Conservation (phyloP, 2,329 filamentous ascomycete species). For the Ascochyta clinopodiicola region DNA sequence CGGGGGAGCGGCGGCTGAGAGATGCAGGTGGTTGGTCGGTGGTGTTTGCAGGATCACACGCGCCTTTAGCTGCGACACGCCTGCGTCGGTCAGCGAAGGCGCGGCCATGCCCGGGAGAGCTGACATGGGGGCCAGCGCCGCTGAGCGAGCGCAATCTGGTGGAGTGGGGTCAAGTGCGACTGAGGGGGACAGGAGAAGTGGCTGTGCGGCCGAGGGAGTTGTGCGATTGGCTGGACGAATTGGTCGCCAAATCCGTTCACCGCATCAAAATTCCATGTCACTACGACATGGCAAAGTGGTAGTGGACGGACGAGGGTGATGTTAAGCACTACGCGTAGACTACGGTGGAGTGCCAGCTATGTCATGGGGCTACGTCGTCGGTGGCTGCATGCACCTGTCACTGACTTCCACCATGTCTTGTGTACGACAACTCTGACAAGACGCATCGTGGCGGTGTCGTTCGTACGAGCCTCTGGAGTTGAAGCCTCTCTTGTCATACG, state of each 20-base stretch:
- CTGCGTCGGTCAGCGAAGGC: constrained; percentile 18
- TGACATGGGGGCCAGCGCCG: constrained; percentile 23
- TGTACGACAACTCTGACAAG: background rate
- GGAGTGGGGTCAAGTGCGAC: constrained; percentile 7
- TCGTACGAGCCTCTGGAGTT: background rate
- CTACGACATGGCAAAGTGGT: background rate
- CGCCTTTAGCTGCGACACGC: constrained; percentile 24
- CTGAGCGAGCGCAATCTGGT: constrained; percentile 24
- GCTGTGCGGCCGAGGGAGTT: constrained; percentile 3
- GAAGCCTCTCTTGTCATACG: background rate
- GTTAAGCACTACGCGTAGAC: background rate
- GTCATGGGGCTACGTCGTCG: constrained; percentile 8
- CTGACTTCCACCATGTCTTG: background rate
- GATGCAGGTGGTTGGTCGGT: constrained; percentile 20
- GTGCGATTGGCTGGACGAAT: background rate
- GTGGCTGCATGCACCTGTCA: background rate
- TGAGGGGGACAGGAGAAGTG: constrained; percentile 8
- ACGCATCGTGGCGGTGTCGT: background rate
- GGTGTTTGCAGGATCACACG: constrained; percentile 31
- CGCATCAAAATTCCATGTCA: background rate
- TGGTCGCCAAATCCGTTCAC: background rate
- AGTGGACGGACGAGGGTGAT: background rate
- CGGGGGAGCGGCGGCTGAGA: constrained; percentile 27
- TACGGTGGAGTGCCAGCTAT: background rate
- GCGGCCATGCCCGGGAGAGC: constrained; percentile 9